Evolutionary conservation across 495 filamentous ascomycete species (phyloP).

Genomic region (Extremus antarcticus): DNA sequence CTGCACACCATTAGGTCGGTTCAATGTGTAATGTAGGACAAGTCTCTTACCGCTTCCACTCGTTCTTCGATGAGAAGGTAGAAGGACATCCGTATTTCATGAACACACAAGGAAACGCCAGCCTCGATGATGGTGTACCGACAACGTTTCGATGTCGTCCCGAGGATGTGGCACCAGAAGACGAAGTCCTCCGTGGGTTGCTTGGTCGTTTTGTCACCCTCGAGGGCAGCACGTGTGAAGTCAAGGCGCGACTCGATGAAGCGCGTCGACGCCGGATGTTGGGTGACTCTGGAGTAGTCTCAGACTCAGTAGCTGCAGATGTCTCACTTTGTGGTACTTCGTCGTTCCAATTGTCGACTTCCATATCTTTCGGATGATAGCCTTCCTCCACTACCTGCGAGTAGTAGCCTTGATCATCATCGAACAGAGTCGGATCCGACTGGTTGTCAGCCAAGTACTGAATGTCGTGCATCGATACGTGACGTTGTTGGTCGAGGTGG

Average conservation of each 20-base stretch:
- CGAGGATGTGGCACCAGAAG: not conserved
- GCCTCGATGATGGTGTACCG: not conserved
- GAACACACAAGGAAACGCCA: conserved; percentile 70
- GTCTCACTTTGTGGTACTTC: not conserved
- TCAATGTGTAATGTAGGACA: not conserved
- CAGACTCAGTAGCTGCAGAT: not conserved
- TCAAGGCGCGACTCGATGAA: not conserved
- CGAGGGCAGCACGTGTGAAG: not conserved
- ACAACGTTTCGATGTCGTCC: not conserved
- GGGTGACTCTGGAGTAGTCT: not conserved
- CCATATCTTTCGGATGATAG: not conserved
- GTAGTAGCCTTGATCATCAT: not conserved
- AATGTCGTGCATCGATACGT: not conserved
- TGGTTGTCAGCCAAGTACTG: not conserved
- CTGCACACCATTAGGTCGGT: not conserved
- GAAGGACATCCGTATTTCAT: conserved; percentile 70
- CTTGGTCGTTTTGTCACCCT: conserved; percentile 4
- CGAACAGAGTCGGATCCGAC: not conserved
- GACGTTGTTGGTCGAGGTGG: not conserved
- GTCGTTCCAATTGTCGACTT: not conserved
- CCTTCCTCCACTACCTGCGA: not conserved
- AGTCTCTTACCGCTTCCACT: conserved; percentile 63
- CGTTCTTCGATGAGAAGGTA: conserved; percentile 85
- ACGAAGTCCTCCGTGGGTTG: not conserved
- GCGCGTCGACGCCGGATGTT: conserved; percentile 1